Conservation (phyloP, 176 grass and related monocot species). For the Cenchrus fungigraminus region DNA sequence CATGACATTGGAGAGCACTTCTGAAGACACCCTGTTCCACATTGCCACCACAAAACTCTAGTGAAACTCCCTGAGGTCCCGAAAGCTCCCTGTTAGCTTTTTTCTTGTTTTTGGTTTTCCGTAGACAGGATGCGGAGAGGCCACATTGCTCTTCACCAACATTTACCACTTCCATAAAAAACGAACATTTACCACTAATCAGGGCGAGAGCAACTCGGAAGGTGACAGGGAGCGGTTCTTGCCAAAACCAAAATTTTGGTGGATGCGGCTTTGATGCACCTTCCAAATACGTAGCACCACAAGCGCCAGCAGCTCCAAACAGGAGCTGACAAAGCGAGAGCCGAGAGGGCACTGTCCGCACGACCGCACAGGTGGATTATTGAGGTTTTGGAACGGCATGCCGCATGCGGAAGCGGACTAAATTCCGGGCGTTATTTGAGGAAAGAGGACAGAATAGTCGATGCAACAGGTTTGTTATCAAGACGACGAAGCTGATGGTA, state of each 20-base stretch:
- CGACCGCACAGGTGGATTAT: slow-evolving; percentile 23
- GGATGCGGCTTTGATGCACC: not conserved
- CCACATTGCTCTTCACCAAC: not conserved
- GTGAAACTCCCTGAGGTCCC: not conserved
- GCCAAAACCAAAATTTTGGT: slow-evolving; percentile 34
- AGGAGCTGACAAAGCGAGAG: slow-evolving; percentile 23
- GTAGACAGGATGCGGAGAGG: not conserved
- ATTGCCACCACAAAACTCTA: not conserved
- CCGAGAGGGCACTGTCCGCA: not conserved
- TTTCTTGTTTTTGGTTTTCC: not conserved
- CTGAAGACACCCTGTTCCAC: not conserved
- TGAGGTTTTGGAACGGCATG: not conserved
- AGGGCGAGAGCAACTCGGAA: not conserved
- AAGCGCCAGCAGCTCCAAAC: slow-evolving; percentile 34
- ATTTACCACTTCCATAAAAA: not conserved
- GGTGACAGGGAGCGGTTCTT: slow-evolving; percentile 1
- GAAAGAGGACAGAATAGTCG: not conserved
- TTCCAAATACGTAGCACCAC: slow-evolving; percentile 27
- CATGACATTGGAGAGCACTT: slow-evolving; percentile 4
- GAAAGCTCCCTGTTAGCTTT: not conserved
- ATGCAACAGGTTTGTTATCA: not conserved
- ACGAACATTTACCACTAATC: slow-evolving; percentile 1
- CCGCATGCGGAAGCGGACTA: slow-evolving; percentile 6
- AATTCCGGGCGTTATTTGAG: slow-evolving; percentile 19
- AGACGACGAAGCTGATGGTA: not conserved